Conservation (phyloP, 441 rosid genomes). For the Isatis lusitanica region DNA sequence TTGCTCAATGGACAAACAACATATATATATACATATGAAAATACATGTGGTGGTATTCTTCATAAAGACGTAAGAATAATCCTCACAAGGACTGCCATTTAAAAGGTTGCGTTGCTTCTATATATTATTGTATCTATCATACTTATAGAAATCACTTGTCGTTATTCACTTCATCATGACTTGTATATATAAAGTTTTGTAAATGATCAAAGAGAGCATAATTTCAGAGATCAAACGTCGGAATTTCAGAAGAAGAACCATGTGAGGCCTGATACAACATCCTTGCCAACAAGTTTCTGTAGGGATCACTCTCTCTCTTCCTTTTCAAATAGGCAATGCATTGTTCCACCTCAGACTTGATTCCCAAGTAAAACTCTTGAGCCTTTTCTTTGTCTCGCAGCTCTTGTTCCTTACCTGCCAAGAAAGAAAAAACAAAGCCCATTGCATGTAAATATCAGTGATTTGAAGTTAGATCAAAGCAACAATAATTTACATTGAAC, state of each 20-base stretch:
- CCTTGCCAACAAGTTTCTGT: slow-evolving; percentile 60
- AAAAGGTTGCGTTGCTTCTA: not conserved
- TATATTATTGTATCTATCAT: not conserved
- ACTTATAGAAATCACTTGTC: not conserved
- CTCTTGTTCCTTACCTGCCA: slow-evolving; percentile 59
- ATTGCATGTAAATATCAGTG: not conserved
- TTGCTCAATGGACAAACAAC: not conserved
- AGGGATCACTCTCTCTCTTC: slow-evolving; percentile 73
- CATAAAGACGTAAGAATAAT: not conserved
- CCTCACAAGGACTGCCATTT: not conserved
- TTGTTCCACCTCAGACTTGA: slow-evolving; percentile 71
- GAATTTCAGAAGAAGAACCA: slow-evolving; percentile 56
- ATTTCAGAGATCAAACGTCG: slow-evolving; percentile 60
- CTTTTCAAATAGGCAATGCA: slow-evolving; percentile 59
- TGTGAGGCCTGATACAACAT: slow-evolving; percentile 50
- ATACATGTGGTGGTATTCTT: not conserved
- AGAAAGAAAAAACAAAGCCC: not conserved
- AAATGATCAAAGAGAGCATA: not conserved
- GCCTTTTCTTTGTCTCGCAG: slow-evolving; percentile 58
- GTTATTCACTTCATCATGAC: not conserved
- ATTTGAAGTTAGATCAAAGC: not conserved
- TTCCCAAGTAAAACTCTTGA: slow-evolving; percentile 64
- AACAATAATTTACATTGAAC: not conserved
- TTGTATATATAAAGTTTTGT: not conserved
- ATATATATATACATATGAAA: not conserved